Base-by-base conservation (phyloP, 306 rosid species). In the Oemleria cerasiformis region DNA sequence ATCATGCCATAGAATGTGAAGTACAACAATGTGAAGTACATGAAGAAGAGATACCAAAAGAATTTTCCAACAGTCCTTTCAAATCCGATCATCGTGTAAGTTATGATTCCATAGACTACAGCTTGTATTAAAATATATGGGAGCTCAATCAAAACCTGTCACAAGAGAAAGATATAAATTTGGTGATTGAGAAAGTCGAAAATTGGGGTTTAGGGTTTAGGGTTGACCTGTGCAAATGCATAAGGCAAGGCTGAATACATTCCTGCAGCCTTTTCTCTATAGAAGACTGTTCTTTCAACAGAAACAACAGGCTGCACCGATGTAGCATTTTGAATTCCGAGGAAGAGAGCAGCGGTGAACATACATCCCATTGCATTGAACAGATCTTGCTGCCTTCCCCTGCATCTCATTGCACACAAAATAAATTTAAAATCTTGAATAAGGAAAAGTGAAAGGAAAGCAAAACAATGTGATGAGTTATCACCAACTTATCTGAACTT, bases 1-100 rank as follows among this genome's bases (percentile, higher is more conserved):
- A 88, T 87, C 97, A 90, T 92, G 45, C 98, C 98, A 40, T 85
- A 92, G 58, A 74, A 88, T 58, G 98, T 92, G 86, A 73, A 90
- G 83, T 87, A 88, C 36, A 85, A 44, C 68, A 92, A 73, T 51
- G 97, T 79, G 81, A 88, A 90, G 88, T 67, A 88, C 87, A 84
- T 86, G 86, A 86, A 88, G 59, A 90, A 88, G 0, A 87, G 8
- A 76, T 90, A 86, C 98, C 97, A 92, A 47, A 87, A 68, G 81
- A 90, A 86, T 66, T 92, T 92, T 15, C 23, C 73, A 0, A 21
- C 50, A 7, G 51, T 85, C 86, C 89, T 83, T 54, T 87, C 89
- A 73, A 88, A 92, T 74, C 98, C 98, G 19, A 89, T 87, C 98
- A 92, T 86, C 25, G 88, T 50, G 74, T 90, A 92, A 65, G 84